Base-by-base conservation (phyloP, 1,139 yeast species). In the Blastobotrys indianensis region DNA sequence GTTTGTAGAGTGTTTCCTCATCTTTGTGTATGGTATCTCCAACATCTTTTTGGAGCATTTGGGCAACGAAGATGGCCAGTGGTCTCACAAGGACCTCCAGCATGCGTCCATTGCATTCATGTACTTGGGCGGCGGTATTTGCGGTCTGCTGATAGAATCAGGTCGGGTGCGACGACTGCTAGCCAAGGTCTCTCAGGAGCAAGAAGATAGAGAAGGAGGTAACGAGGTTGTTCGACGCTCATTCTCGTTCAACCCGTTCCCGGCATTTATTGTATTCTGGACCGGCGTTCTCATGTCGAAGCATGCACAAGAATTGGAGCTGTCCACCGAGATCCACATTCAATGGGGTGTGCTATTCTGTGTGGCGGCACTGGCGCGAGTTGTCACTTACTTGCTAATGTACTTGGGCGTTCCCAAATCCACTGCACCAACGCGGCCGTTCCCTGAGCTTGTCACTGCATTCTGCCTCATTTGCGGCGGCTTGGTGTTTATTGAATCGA, bases 271-370 rank as follows among this genome's bases (percentile, higher is more conserved):
- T 9, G 85, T 92, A 34, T 92, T 85, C 66, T 92, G 97, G 95
- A 92, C 97, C 0, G 98, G 98, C 23, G 74, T 83, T n/a, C 73
- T 92, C 52, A 92, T 92, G 98, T 87, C 97, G 2, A 86, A 83
- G 64, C 98, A 92, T 65, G 81, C 80, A 41, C 98, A 92, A 66
- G 86, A 90, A 2, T 80, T 92, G 0, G 70, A 65, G 41, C 74
- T 84, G 31, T 80, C 96, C 1, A 86, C 97, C 1, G 71, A 69
- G 32, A 77, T 92, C 51, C 98, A 92, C 64, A 69, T 76, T 44
- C 97, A 87, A 68, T 92, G 98, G 98, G 98, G 98, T 4, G 74
- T 75, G 49, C 66, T 92, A 59, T 73, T 92, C 51, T 76, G 88
- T 13, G 74, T 78, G 53, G 97, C 87, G 1, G 82, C 96, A 5